phyloP scores from a whole-genome alignment of 805 yeast genomes.

The Clavispora carvajalis region DNA sequence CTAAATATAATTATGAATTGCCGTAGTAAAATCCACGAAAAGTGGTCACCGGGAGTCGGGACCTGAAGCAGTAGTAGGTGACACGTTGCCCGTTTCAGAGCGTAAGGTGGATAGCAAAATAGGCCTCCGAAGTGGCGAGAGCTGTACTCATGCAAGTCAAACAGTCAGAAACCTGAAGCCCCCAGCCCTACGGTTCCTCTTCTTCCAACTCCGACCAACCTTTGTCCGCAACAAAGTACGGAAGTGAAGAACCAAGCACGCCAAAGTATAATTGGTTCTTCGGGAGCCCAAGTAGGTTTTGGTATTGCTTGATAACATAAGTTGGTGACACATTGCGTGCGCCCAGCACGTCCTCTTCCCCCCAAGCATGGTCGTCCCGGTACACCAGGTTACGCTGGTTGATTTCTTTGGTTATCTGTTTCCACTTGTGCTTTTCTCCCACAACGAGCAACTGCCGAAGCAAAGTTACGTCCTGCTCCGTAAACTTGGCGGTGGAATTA shows the following conservation, averaged over 20 bases:
- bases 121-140: no score
- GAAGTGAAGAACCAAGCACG: constrained; percentile 45
- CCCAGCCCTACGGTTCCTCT: not conserved
- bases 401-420: constrained; percentile 42
- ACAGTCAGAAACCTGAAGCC: no score
- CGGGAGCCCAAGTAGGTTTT: constrained; percentile 50
- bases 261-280: constrained; percentile 40
- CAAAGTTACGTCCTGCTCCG: constrained; percentile 40
- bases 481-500: constrained; percentile 21
- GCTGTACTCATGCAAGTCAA: no score
- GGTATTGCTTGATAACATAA: constrained; percentile 52
- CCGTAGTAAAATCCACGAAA: no score
- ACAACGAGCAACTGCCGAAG: constrained; percentile 42
- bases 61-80: no score
- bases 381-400: constrained; percentile 7
- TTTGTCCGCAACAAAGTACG: constrained; percentile 41
- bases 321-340: constrained; percentile 43
- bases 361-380: not conserved
- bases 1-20: no score
- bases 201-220: constrained; percentile 37
- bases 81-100: no score
- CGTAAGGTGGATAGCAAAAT: no score
- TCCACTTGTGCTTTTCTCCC: constrained; percentile 59
- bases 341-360: not conserved
- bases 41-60: no score